Conservation (phyloP, 306 rosid species). For the Acacia crassicarpa region DNA sequence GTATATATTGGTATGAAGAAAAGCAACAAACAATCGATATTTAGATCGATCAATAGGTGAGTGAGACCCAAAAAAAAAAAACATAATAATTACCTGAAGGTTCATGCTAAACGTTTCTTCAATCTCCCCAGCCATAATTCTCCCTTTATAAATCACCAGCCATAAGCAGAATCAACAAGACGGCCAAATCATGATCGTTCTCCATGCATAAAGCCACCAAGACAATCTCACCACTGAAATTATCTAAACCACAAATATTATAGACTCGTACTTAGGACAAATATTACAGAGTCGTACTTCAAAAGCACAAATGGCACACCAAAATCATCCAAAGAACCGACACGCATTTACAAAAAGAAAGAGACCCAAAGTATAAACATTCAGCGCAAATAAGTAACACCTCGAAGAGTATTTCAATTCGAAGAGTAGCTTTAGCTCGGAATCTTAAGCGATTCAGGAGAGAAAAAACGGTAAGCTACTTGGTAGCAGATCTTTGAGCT, state of each 20-base stretch:
- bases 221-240: not conserved
- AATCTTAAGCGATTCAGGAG: constrained; percentile 18
- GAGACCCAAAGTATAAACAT: too few species aligned
- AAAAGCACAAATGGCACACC: not conserved
- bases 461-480: constrained; percentile 4
- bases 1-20: not conserved
- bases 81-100: constrained; percentile 50
- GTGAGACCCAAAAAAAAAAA: not conserved
- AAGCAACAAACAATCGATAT: constrained; percentile 28
- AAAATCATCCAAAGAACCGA: constrained; percentile 4
- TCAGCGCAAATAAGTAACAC: constrained; percentile 3
- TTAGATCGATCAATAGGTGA: constrained; percentile 2
- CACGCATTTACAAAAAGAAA: constrained; percentile 8
- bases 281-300: not conserved
- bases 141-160: constrained; percentile 16
- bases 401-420: not conserved
- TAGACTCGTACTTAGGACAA: not conserved
- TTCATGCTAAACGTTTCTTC: constrained; percentile 54
- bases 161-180: constrained; percentile 34
- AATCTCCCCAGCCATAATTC: constrained; percentile 66
- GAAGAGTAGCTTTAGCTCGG: constrained; percentile 9
- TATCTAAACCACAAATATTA: not conserved
- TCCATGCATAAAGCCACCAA: constrained; percentile 3
- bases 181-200: constrained; percentile 19
- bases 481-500: constrained; percentile 36